Percentiles rank a stretch among this genome's conserved stretches.
Conservation (phyloP, 306 rosid genomes). For the Dicorynia guianensis region DNA sequence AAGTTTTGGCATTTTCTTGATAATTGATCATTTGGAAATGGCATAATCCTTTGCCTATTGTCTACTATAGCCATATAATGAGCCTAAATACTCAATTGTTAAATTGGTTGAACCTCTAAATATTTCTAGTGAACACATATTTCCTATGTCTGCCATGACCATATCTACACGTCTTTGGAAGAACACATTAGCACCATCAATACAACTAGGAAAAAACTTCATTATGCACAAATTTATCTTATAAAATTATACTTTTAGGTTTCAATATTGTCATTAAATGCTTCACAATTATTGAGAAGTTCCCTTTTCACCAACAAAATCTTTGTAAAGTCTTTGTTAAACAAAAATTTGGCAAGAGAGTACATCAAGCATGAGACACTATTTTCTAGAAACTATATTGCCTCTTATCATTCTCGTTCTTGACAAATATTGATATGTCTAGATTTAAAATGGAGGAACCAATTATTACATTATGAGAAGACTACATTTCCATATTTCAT, state of each 20-base stretch:
- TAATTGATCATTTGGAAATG: slow-evolving; percentile 82
- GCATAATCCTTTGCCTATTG: slow-evolving; percentile 79
- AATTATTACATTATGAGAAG: background rate
- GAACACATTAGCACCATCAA: slow-evolving; percentile 16
- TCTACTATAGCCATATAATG: slow-evolving; percentile 92
- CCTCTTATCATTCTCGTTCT: background rate
- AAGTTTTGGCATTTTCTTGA: slow-evolving; percentile 68
- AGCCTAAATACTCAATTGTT: slow-evolving; percentile 63
- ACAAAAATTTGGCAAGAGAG: slow-evolving; percentile 1
- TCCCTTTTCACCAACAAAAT: slow-evolving; percentile 13
- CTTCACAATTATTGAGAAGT: background rate
- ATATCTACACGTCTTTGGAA: slow-evolving; percentile 46
- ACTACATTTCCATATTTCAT: background rate
- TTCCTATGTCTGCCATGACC: slow-evolving; percentile 54
- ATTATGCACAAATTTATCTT: background rate
- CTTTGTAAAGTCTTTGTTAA: slow-evolving; percentile 13
- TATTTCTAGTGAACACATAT: background rate
- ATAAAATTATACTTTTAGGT: slow-evolving; percentile 14
- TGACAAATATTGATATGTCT: background rate
- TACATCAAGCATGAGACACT: slow-evolving; percentile 4
- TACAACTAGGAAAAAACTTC: slow-evolving; percentile 13
- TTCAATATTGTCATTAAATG: slow-evolving; percentile 20
- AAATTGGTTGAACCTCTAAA: slow-evolving; percentile 42
- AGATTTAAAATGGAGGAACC: background rate
- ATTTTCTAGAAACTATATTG: too few relatives aligned